Percentiles rank a stretch among this genome's conserved stretches.
Evolutionary conservation across 2,329 filamentous ascomycete species (phyloP).

Genomic region (Sclerotinia sclerotiorum): DNA sequence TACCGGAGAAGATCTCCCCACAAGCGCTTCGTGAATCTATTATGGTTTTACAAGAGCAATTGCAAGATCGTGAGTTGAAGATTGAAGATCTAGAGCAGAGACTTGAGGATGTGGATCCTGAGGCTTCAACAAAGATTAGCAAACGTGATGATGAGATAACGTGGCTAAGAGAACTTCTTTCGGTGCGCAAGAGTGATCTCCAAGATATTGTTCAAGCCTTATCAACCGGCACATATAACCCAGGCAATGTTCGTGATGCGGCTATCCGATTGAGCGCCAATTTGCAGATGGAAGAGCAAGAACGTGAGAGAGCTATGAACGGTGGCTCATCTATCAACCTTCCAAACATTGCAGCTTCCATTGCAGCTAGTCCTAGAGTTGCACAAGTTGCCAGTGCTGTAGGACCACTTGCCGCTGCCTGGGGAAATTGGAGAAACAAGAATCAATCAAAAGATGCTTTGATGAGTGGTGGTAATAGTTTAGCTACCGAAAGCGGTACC

Average conservation of each 20-base stretch:
- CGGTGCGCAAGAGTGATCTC: conserved; percentile 85
- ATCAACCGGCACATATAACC: conserved; percentile 72
- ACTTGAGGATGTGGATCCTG: conserved; percentile 67
- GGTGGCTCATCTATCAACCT: conserved; percentile 66
- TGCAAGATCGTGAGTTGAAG: conserved; percentile 86
- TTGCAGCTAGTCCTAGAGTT: conserved; percentile 68
- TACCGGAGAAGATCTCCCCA: conserved; percentile 85
- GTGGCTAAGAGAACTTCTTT: conserved; percentile 91
- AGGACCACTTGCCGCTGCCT: conserved; percentile 79
- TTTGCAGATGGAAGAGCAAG: conserved; percentile 96
- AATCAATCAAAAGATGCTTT: conserved; percentile 40
- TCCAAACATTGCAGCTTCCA: conserved; percentile 74
- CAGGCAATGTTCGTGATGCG: conserved; percentile 78
- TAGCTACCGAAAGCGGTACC: conserved; percentile 27
- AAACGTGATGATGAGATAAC: conserved; percentile 92
- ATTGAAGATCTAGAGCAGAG: conserved; percentile 84
- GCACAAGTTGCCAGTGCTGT: conserved; percentile 82
- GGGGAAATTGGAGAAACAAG: conserved; percentile 83
- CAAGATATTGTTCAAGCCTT: conserved; percentile 86
- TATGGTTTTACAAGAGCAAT: conserved; percentile 91
- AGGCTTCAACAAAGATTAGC: conserved; percentile 77
- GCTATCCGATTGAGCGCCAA: conserved; percentile 92
- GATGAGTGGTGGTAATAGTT: conserved; percentile 26
- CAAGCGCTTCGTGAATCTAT: conserved; percentile 96
- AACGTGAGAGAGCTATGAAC: conserved; percentile 80